Conservation (phyloP, 768 basidiomycete genomes). For the Mrakia blollopis region DNA sequence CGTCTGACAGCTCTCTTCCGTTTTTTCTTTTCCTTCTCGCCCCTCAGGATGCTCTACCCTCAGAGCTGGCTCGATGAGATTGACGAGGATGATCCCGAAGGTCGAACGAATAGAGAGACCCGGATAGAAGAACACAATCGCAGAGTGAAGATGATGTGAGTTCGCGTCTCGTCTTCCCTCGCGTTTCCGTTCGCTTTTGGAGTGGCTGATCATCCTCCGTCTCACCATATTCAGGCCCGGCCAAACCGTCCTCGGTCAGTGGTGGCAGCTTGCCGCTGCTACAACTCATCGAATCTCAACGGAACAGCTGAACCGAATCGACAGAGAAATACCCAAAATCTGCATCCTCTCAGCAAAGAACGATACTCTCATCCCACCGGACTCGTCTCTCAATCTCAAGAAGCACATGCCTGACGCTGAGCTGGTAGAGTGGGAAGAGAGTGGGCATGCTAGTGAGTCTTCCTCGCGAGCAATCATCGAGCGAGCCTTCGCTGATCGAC, state of each 20-base stretch:
- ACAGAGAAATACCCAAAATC: conserved; percentile 20
- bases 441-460: conserved; percentile 26
- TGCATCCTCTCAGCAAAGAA: conserved; percentile 6
- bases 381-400: conserved; percentile 14
- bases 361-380: conserved; percentile 26
- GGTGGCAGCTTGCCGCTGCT: conserved; percentile 19
- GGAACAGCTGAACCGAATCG: not conserved
- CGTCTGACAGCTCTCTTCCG: conserved; percentile 49
- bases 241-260: conserved; percentile 23
- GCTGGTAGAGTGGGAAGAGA: conserved; percentile 23
- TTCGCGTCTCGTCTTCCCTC: not conserved
- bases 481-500: too few relatives aligned
- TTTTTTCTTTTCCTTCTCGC: conserved; percentile 50
- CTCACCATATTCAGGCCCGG: conserved; percentile 22
- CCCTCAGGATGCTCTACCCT: conserved; percentile 58
- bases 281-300: conserved; percentile 27
- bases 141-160: not conserved
- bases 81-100: conserved; percentile 51
- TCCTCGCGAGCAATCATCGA: not conserved
- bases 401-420: conserved; percentile 29
- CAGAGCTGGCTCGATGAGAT: conserved; percentile 57
- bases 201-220: too few relatives aligned
- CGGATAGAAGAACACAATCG: not conserved
- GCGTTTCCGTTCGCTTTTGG: not conserved
- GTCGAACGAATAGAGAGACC: conserved; percentile 59